Evolutionary conservation across 2,329 filamentous ascomycete species (phyloP).

Genomic region (Xylaria arbuscula): DNA sequence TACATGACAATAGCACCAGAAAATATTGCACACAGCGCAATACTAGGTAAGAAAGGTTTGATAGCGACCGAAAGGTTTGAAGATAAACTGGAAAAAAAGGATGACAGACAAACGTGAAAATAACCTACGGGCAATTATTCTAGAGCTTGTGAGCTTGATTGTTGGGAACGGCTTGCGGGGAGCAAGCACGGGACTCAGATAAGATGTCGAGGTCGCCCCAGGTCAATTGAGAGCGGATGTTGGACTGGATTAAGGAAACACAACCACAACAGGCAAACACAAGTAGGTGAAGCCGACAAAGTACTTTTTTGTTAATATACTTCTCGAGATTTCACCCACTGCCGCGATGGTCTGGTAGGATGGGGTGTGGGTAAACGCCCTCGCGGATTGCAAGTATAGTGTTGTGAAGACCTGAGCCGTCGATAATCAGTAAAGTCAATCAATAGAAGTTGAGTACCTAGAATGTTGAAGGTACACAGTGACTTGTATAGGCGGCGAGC

Average conservation of each 20-base stretch:
- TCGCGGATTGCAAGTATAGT: constrained; percentile 32
- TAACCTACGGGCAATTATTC: constrained; percentile 29
- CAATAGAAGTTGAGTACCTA: constrained; percentile 19
- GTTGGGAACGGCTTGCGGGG: neutral
- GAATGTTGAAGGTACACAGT: constrained; percentile 35
- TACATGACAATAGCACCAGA: constrained; percentile 8
- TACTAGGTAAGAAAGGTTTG: neutral
- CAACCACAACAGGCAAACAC: constrained; percentile 12
- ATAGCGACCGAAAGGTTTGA: neutral
- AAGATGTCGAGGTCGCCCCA: neutral
- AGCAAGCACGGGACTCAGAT: constrained; percentile 19
- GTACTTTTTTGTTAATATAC: neutral
- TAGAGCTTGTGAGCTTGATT: constrained; percentile 1
- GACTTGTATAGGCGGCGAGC: constrained; percentile 33
- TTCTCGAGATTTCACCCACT: too few relatives aligned
- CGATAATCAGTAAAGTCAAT: constrained; percentile 17
- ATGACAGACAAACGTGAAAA: neutral
- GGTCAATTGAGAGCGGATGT: constrained; percentile 15
- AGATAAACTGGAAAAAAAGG: neutral
- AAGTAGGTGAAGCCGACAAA: constrained; percentile 6
- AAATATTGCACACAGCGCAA: constrained; percentile 10
- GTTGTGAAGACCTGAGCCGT: constrained; percentile 33
- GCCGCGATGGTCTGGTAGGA: constrained; percentile 8
- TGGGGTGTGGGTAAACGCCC: constrained; percentile 19
- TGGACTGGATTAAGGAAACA: constrained; percentile 16